These are phyloP conservation scores for Echeveria elegans DNA, from an alignment of 164 flowering plant species.

Conservation along the genomic window DNA sequence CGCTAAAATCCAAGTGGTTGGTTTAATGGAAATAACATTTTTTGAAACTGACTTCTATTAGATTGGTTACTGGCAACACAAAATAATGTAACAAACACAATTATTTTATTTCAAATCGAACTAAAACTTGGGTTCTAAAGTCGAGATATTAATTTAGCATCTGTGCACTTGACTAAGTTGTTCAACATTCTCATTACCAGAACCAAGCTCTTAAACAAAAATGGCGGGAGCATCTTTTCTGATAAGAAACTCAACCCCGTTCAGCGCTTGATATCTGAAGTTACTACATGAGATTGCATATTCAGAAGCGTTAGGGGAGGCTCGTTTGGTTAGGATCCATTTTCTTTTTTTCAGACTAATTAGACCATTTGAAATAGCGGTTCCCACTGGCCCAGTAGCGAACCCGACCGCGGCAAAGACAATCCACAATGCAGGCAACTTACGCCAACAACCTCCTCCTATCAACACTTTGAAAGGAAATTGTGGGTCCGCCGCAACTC, in stretches of 20 bases:
- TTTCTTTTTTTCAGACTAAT: constrained; percentile 72
- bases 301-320: constrained; percentile 77
- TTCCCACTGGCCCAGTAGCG: constrained; percentile 79
- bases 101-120: too few relatives aligned
- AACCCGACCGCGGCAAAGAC: constrained; percentile 78
- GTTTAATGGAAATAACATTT: not conserved
- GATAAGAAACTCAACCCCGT: constrained; percentile 70
- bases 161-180: too few relatives aligned
- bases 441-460: too few relatives aligned
- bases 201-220: constrained; percentile 58
- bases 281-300: constrained; percentile 78
- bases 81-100: constrained; percentile 58
- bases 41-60: not conserved
- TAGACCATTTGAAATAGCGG: constrained; percentile 77
- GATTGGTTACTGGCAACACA: not conserved
- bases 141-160: too few relatives aligned
- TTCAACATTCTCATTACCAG: constrained; percentile 61
- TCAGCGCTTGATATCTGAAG: constrained; percentile 74
- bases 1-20: not conserved
- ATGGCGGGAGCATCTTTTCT: constrained; percentile 46
- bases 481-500: constrained; percentile 92
- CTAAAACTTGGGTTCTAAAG: too few relatives aligned
- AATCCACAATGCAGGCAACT: too few relatives aligned
- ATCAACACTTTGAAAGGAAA: constrained; percentile 76
- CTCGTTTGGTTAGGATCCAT: constrained; percentile 85